These are phyloP conservation scores for Paramecium octaurelia DNA, from an alignment of 73 alveolate species.

Conservation along the genomic window DNA sequence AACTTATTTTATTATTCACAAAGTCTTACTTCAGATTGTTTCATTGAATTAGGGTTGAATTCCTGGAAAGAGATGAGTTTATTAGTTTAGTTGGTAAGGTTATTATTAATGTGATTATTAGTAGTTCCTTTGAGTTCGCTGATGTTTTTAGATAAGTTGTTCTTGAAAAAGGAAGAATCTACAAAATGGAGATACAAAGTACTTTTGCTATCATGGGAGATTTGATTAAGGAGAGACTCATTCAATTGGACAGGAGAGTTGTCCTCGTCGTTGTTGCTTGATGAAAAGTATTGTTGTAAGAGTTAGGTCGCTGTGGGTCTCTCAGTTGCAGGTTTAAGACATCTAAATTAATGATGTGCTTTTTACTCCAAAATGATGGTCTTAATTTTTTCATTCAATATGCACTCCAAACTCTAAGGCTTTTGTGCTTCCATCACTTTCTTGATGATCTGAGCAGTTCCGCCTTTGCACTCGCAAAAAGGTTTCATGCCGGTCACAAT, in stretches of 20 bases:
- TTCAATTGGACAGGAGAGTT: constrained; percentile 1
- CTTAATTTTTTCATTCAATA: constrained; percentile 18
- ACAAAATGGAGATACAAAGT: neutral
- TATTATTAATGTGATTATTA: neutral
- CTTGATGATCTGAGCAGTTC: constrained; percentile 82
- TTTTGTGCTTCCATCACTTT: constrained; percentile 72
- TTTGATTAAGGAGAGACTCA: neutral
- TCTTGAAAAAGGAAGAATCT: constrained; percentile 29
- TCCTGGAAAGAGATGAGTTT: neutral
- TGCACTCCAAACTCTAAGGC: constrained; percentile 36
- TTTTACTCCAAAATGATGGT: constrained; percentile 33
- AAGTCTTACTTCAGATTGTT: neutral
- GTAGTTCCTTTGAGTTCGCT: neutral
- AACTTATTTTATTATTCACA: constrained; percentile 12
- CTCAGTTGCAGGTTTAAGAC: constrained; percentile 23
- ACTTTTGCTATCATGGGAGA: constrained; percentile 18
- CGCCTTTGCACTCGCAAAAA: constrained; percentile 92
- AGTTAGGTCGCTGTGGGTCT: constrained; percentile 48
- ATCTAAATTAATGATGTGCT: neutral
- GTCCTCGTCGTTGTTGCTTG: constrained; percentile 19
- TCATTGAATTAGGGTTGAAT: neutral
- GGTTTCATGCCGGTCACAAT: constrained; percentile 95
- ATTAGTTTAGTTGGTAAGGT: neutral
- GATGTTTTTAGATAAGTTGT: neutral
- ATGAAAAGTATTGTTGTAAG: neutral